Conservation (phyloP, 495 filamentous ascomycete genomes). For the Aspergillus saccharolyticus region DNA sequence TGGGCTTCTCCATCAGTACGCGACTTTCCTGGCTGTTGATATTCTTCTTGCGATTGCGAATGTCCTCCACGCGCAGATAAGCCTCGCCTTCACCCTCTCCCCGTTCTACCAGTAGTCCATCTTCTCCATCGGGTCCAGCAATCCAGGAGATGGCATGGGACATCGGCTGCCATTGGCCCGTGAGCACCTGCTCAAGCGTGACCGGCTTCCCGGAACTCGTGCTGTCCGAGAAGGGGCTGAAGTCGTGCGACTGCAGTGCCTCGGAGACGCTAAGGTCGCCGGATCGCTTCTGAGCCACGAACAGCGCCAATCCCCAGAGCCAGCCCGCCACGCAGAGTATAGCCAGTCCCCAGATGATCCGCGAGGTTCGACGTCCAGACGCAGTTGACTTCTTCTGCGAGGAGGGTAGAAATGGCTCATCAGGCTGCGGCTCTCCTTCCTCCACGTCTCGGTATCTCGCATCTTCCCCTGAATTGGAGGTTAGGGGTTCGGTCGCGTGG, state of each 20-base stretch:
- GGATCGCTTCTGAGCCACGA: slow-evolving; percentile 52
- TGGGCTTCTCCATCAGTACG: slow-evolving; percentile 67
- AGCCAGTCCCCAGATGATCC: slow-evolving; percentile 63
- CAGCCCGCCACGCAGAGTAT: slow-evolving; percentile 69
- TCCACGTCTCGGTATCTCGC: slow-evolving; percentile 39
- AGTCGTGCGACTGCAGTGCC: slow-evolving; percentile 36
- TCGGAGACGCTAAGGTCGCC: slow-evolving; percentile 21
- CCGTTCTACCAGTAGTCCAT: slow-evolving; percentile 74
- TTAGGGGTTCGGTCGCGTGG: slow-evolving; percentile 8
- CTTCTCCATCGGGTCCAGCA: slow-evolving; percentile 74
- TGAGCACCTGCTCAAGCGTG: slow-evolving; percentile 74
- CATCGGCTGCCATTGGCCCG: slow-evolving; percentile 62
- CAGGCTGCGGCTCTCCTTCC: slow-evolving; percentile 25
- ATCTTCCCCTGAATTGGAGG: background rate
- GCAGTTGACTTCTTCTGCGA: slow-evolving; percentile 17
- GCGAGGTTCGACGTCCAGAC: slow-evolving; percentile 44
- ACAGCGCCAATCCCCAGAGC: slow-evolving; percentile 71
- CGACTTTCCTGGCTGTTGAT: slow-evolving; percentile 42
- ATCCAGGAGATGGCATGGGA: slow-evolving; percentile 84
- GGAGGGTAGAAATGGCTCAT: slow-evolving; percentile 27
- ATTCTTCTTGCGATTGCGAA: slow-evolving; percentile 53
- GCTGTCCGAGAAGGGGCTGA: slow-evolving; percentile 59
- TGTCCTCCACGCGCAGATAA: slow-evolving; percentile 83
- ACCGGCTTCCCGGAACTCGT: slow-evolving; percentile 70
- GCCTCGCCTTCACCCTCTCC: slow-evolving; percentile 52